Evolutionary conservation across 2,329 filamentous ascomycete genomes (phyloP).

Genomic region (Aspergillus vadensis): DNA sequence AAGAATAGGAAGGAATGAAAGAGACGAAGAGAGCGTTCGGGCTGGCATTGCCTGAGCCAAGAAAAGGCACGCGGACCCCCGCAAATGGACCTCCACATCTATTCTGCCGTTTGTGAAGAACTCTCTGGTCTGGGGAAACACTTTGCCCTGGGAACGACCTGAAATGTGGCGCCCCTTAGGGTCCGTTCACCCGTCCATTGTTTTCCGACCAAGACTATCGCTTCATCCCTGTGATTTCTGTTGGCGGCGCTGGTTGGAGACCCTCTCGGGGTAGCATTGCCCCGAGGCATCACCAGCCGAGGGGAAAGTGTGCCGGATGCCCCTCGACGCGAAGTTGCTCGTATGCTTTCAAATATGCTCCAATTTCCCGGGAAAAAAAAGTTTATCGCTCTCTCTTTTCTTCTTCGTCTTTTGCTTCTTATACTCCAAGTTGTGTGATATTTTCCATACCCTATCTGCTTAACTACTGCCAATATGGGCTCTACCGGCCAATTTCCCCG

Average conservation of each 20-base stretch:
- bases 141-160: no score
- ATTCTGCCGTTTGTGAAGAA: not conserved
- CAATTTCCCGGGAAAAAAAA: slow-evolving; percentile 9
- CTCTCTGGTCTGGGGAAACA: no score
- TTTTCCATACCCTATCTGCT: not conserved
- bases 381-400: slow-evolving; percentile 15
- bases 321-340: slow-evolving; percentile 6
- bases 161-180: not conserved
- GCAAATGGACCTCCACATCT: not conserved
- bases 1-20: not conserved
- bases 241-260: not conserved
- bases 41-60: slow-evolving; percentile 25
- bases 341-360: slow-evolving; percentile 23
- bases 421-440: slow-evolving; percentile 7
- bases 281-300: slow-evolving; percentile 27
- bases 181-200: not conserved
- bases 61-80: not conserved
- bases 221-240: not conserved
- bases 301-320: slow-evolving; percentile 7
- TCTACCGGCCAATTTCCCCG: slow-evolving; percentile 39
- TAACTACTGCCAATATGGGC: slow-evolving; percentile 30
- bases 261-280: slow-evolving; percentile 34
- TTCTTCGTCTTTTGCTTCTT: slow-evolving; percentile 13
- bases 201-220: not conserved
- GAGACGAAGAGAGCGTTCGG: slow-evolving; percentile 10